Percentiles rank a stretch among this genome's conserved stretches.
Conservation (phyloP, 2,329 filamentous ascomycete species). For the Sphaerulina vaccinii region DNA sequence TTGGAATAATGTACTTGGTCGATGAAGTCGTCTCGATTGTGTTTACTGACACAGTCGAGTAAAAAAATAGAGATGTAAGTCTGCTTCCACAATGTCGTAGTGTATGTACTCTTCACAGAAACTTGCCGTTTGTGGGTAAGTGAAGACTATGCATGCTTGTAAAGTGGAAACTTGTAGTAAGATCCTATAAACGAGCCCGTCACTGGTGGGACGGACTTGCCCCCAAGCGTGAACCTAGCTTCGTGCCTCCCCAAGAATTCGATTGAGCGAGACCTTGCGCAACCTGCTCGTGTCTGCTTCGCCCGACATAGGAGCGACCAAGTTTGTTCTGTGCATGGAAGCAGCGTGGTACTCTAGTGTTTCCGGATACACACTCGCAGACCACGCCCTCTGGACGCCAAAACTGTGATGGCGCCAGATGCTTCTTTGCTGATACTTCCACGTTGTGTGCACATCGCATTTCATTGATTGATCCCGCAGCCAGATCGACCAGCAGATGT, state of each 20-base stretch:
- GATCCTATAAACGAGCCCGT: not conserved
- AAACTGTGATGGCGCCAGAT: no score
- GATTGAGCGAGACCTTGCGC: not conserved
- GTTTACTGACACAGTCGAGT: not conserved
- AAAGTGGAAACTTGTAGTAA: not conserved
- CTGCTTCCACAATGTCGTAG: not conserved
- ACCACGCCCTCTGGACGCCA: no score
- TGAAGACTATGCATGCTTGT: not conserved
- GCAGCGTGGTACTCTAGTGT: not conserved
- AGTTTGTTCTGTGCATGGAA: no score
- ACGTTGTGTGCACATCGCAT: no score
- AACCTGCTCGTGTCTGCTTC: no score
- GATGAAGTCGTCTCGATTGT: not conserved
- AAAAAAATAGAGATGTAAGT: not conserved
- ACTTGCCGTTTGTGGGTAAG: no score
- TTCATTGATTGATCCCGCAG: no score
- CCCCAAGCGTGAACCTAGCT: constrained; percentile 12
- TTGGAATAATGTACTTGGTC: not conserved
- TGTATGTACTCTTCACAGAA: not conserved
- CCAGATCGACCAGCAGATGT: no score
- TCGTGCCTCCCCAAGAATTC: constrained; percentile 7
- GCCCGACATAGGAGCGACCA: not conserved
- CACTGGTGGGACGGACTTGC: not conserved
- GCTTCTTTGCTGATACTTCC: no score
- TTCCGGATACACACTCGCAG: no score